These are phyloP conservation scores for Glomus cerebriforme DNA, from an alignment of 192 early-diverging fungal genomes.

Conservation along the genomic window DNA sequence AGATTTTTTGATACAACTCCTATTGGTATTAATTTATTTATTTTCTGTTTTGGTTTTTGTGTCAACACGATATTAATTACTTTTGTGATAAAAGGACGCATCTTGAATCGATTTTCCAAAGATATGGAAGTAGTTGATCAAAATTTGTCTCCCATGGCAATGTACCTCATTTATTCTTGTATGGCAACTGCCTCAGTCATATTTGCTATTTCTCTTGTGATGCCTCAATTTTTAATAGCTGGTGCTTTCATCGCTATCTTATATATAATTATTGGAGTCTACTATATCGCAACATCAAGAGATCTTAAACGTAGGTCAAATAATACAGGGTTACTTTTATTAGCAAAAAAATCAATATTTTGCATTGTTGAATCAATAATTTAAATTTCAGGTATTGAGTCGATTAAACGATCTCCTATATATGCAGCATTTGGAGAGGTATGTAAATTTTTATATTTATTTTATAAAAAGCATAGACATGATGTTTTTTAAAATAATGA, in stretches of 20 bases:
- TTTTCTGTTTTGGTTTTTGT: slow-evolving; percentile 16
- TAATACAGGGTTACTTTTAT: no score
- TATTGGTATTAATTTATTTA: slow-evolving; percentile 49
- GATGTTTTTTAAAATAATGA: slow-evolving; percentile 71
- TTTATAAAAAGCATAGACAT: slow-evolving; percentile 58
- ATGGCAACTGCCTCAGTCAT: slow-evolving; percentile 60
- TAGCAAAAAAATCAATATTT: no score
- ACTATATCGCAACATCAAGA: slow-evolving; percentile 78
- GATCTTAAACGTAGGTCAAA: slow-evolving; percentile 74
- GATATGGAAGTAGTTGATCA: slow-evolving; percentile 87
- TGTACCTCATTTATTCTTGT: slow-evolving; percentile 54
- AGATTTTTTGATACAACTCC: slow-evolving; percentile 94
- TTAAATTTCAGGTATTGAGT: slow-evolving; percentile 27
- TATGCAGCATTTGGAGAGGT: slow-evolving; percentile 66
- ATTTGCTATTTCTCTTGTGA: slow-evolving; percentile 63
- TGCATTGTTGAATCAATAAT: not conserved
- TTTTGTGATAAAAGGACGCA: slow-evolving; percentile 37
- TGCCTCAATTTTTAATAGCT: slow-evolving; percentile 73
- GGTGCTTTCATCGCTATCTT: slow-evolving; percentile 55
- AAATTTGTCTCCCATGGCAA: slow-evolving; percentile 48
- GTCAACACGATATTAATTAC: not conserved
- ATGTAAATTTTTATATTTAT: not conserved
- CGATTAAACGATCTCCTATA: slow-evolving; percentile 72
- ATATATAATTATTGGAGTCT: slow-evolving; percentile 66
- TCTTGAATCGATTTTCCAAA: slow-evolving; percentile 83